Evolutionary conservation across 2,329 filamentous ascomycete species (phyloP).

Genomic region (Gnomoniopsis smithogilvyi): DNA sequence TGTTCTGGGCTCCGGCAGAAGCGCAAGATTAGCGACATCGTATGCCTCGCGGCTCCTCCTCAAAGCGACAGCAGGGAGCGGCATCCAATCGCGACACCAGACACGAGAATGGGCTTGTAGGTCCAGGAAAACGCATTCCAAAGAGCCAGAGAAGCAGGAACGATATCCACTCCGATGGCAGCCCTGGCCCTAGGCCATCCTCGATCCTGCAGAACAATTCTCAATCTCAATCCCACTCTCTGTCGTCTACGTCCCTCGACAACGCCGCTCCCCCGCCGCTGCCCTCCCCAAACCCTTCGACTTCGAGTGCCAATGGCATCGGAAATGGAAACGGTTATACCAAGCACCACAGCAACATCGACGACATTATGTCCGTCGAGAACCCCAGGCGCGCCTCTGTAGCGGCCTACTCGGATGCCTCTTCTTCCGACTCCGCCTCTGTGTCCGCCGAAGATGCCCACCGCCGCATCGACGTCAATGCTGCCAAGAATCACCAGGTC

Average conservation of each 20-base stretch:
- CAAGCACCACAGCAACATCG: constrained; percentile 34
- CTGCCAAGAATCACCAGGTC: constrained; percentile 63
- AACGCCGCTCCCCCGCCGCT: constrained; percentile 22
- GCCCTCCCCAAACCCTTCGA: constrained; percentile 28
- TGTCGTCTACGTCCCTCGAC: constrained; percentile 16
- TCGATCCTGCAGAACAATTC: constrained; percentile 5
- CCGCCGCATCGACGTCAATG: constrained; percentile 68
- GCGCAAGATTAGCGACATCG: constrained; percentile 33
- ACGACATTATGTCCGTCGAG: constrained; percentile 37
- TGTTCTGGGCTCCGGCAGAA: constrained; percentile 39
- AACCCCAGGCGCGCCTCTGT: constrained; percentile 45
- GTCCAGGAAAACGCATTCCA: constrained; percentile 52
- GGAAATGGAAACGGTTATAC: constrained; percentile 29
- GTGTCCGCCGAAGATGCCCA: constrained; percentile 41
- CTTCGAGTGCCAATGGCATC: constrained; percentile 19
- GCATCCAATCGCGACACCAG: constrained; percentile 67
- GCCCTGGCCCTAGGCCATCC: constrained; percentile 21
- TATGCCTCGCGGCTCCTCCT: constrained; percentile 60
- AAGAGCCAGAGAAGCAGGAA: constrained; percentile 43
- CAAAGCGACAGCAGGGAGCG: constrained; percentile 61
- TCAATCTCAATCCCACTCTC: constrained; percentile 18
- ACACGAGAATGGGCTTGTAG: constrained; percentile 86
- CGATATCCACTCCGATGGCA: constrained; percentile 35
- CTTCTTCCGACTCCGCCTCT: constrained; percentile 20
- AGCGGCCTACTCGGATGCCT: constrained; percentile 40